Percentiles rank a stretch among this genome's conserved stretches.
Conservation (phyloP, 2,329 filamentous ascomycete genomes). For the Neofusicoccum ribis region DNA sequence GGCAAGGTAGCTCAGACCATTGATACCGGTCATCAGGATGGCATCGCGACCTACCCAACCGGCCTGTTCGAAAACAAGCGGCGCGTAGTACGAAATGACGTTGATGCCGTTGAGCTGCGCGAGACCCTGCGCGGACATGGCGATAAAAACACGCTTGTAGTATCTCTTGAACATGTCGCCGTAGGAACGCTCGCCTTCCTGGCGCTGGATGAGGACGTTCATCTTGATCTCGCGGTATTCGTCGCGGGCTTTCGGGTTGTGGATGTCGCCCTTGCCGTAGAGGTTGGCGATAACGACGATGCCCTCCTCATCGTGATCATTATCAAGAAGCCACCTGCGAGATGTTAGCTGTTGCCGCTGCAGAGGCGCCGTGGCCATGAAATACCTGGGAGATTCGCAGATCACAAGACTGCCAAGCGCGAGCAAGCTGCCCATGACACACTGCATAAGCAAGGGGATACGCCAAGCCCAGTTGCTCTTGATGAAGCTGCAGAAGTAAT, state of each 20-base stretch:
- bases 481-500: conserved; percentile 95
- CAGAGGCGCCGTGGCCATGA: background rate
- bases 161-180: conserved; percentile 93
- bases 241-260: conserved; percentile 86
- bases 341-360: conserved; percentile 27
- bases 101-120: conserved; percentile 99
- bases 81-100: conserved; percentile 98
- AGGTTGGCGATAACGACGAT: conserved; percentile 98
- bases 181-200: conserved; percentile 93
- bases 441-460: conserved; percentile 86
- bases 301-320: conserved; percentile 96
- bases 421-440: conserved; percentile 85
- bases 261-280: conserved; percentile 93
- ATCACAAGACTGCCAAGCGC: conserved; percentile 87
- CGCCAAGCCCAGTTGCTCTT: conserved; percentile 85
- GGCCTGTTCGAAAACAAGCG: conserved; percentile 92
- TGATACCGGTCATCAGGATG: conserved; percentile 96
- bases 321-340: conserved; percentile 88
- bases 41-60: conserved; percentile 92
- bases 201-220: conserved; percentile 87
- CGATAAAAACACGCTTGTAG: conserved; percentile 89
- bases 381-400: conserved; percentile 89
- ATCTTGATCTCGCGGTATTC: conserved; percentile 99
- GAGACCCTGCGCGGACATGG: conserved; percentile 95
- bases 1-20: conserved; percentile 84